Conservation (phyloP, 352 stramenopile genomes). For the Thraustotheca clavata region DNA sequence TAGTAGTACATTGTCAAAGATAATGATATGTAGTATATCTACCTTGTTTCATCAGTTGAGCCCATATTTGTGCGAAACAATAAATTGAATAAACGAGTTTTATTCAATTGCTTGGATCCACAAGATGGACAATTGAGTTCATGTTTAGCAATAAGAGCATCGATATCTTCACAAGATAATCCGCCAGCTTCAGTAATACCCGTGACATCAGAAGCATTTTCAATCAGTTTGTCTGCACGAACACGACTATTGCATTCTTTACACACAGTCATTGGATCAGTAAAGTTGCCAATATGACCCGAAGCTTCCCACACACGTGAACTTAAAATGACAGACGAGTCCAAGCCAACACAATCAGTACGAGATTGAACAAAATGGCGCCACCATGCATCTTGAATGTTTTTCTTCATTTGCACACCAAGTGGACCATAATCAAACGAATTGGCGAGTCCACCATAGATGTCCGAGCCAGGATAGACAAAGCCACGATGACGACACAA, state of each 20-base stretch:
- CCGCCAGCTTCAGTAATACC: conserved; percentile 41
- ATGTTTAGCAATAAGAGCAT: conserved; percentile 38
- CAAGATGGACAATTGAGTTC: conserved; percentile 53
- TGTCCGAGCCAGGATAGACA: conserved; percentile 91
- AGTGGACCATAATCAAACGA: conserved; percentile 97
- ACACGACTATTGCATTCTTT: conserved; percentile 85
- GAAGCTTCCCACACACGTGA: conserved; percentile 92
- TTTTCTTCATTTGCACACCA: conserved; percentile 94
- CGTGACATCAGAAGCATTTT: conserved; percentile 30
- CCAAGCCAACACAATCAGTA: conserved; percentile 92
- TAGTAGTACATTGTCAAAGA: background rate
- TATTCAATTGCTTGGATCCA: conserved; percentile 43
- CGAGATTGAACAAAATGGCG: conserved; percentile 91
- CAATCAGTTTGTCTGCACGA: conserved; percentile 65
- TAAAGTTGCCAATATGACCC: conserved; percentile 96
- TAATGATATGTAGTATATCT: background rate
- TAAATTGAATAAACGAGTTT: conserved; percentile 94
- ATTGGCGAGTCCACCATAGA: conserved; percentile 96
- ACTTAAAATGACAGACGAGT: conserved; percentile 94
- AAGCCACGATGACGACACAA: conserved; percentile 89
- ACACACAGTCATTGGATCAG: conserved; percentile 97
- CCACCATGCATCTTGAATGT: conserved; percentile 97
- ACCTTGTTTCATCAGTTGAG: conserved; percentile 74
- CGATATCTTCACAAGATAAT: conserved; percentile 49
- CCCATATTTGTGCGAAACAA: conserved; percentile 97